These are phyloP conservation scores for Sporothrix inflata DNA, from an alignment of 2,329 filamentous ascomycete species.

Conservation along the genomic window DNA sequence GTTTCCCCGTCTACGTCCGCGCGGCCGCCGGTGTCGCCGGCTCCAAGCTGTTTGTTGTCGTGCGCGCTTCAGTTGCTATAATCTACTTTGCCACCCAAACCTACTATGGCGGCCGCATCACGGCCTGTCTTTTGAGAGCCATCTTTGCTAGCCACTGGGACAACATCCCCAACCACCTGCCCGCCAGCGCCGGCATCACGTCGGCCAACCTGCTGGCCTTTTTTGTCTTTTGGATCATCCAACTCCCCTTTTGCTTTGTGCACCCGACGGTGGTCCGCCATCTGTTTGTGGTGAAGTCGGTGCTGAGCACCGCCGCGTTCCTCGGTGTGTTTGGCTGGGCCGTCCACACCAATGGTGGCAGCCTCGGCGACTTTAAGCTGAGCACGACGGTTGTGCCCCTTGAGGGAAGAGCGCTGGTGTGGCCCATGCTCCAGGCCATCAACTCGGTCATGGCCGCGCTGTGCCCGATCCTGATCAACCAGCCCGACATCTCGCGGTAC, in stretches of 20 bases:
- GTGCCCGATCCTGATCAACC: slow-evolving; percentile 34
- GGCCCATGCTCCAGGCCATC: slow-evolving; percentile 33
- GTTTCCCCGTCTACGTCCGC: slow-evolving; percentile 42
- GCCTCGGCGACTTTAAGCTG: slow-evolving; percentile 13
- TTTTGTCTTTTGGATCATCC: slow-evolving; percentile 43
- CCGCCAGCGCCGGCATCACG: slow-evolving; percentile 43
- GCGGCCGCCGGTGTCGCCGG: slow-evolving; percentile 43
- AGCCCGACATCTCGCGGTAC: slow-evolving; percentile 48
- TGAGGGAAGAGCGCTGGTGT: slow-evolving; percentile 24
- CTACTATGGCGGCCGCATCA: slow-evolving; percentile 43
- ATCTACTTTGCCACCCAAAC: slow-evolving; percentile 26
- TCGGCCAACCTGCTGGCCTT: slow-evolving; percentile 43
- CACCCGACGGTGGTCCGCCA: slow-evolving; percentile 48
- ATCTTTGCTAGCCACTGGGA: slow-evolving; percentile 43
- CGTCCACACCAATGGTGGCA: slow-evolving; percentile 44
- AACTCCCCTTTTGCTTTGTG: slow-evolving; percentile 47
- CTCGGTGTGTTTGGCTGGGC: slow-evolving; percentile 41
- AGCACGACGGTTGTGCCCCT: slow-evolving; percentile 14
- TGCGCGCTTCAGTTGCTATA: slow-evolving; percentile 31
- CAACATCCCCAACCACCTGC: slow-evolving; percentile 46
- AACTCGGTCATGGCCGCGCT: slow-evolving; percentile 30
- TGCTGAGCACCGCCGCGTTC: slow-evolving; percentile 44
- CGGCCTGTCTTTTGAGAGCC: slow-evolving; percentile 38
- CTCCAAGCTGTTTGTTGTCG: slow-evolving; percentile 46
- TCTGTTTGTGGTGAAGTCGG: slow-evolving; percentile 50